Evolutionary conservation across 2,329 filamentous ascomycete genomes (phyloP).

Genomic region (Macroventuria anomochaeta): DNA sequence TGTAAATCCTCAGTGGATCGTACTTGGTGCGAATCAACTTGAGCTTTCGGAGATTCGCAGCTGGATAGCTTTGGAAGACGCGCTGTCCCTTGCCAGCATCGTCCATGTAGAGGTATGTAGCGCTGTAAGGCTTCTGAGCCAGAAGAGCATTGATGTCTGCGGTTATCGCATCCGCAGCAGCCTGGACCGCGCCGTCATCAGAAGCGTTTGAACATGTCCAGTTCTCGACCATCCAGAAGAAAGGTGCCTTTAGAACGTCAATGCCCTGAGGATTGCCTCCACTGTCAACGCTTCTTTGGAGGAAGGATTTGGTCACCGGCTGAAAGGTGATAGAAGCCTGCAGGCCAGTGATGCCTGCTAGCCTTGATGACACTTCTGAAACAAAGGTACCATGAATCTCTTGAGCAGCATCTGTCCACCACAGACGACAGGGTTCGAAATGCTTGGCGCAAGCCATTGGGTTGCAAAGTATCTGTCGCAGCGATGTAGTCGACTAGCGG

Average conservation of each 20-base stretch:
- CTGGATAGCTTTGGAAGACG: slow-evolving; percentile 38
- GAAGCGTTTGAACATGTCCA: slow-evolving; percentile 15
- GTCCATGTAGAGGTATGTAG: slow-evolving; percentile 28
- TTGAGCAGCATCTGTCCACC: slow-evolving; percentile 24
- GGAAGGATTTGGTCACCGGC: slow-evolving; percentile 29
- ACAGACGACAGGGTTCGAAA: slow-evolving; percentile 25
- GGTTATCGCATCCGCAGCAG: slow-evolving; percentile 18
- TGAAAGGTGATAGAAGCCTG: slow-evolving; percentile 28
- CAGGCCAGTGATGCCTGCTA: slow-evolving; percentile 7
- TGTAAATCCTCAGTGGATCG: slow-evolving; percentile 39
- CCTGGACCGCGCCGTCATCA: slow-evolving; percentile 17
- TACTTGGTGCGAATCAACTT: slow-evolving; percentile 40
- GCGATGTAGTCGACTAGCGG: slow-evolving; percentile 21
- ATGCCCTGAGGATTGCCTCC: slow-evolving; percentile 33
- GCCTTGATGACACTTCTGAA: slow-evolving; percentile 9
- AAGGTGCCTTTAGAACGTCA: slow-evolving; percentile 21
- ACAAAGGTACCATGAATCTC: slow-evolving; percentile 26
- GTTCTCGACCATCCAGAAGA: slow-evolving; percentile 28
- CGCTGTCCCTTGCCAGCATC: slow-evolving; percentile 37
- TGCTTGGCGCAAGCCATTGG: slow-evolving; percentile 22
- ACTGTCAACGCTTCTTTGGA: slow-evolving; percentile 15
- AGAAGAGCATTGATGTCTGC: slow-evolving; percentile 17
- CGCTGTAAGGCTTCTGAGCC: background rate
- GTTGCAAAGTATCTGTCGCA: slow-evolving; percentile 18
- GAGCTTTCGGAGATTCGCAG: slow-evolving; percentile 36